phyloP scores from a whole-genome alignment of 2,329 filamentous ascomycete genomes.

The Clonostachys chloroleuca region DNA sequence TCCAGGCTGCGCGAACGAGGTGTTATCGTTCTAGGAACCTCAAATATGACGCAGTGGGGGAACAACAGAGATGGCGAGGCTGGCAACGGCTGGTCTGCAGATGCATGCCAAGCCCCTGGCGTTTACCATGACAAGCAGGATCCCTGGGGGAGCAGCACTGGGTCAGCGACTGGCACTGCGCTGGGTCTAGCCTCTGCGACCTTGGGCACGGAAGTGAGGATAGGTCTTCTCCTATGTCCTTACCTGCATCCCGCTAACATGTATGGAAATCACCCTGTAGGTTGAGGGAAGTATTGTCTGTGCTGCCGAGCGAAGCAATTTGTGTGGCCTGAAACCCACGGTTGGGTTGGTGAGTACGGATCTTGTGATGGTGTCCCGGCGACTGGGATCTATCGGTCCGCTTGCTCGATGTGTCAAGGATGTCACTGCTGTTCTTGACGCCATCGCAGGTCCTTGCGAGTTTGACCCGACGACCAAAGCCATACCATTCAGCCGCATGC shows the following conservation, averaged over 20 bases:
- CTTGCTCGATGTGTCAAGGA: conserved; percentile 68
- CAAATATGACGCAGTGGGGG: conserved; percentile 70
- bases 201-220: conserved; percentile 65
- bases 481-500: conserved; percentile 43
- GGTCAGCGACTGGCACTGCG: conserved; percentile 59
- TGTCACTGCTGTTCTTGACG: conserved; percentile 48
- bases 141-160: conserved; percentile 66
- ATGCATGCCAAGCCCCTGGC: conserved; percentile 59
- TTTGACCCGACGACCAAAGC: conserved; percentile 60
- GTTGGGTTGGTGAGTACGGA: conserved; percentile 67
- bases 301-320: conserved; percentile 62
- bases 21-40: conserved; percentile 67
- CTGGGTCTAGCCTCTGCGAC: conserved; percentile 60
- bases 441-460: conserved; percentile 56
- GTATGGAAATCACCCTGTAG: not conserved
- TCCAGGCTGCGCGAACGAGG: conserved; percentile 24
- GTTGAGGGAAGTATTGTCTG: conserved; percentile 67
- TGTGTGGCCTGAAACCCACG: conserved; percentile 75
- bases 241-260: not conserved
- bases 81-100: conserved; percentile 61
- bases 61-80: conserved; percentile 65
- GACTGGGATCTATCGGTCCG: conserved; percentile 66
- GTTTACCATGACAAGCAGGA: conserved; percentile 66
- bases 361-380: conserved; percentile 57
- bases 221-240: not conserved